Percentiles rank a stretch among this genome's conserved stretches.
Conservation (phyloP, 306 rosid species). For the Urtica urens region DNA sequence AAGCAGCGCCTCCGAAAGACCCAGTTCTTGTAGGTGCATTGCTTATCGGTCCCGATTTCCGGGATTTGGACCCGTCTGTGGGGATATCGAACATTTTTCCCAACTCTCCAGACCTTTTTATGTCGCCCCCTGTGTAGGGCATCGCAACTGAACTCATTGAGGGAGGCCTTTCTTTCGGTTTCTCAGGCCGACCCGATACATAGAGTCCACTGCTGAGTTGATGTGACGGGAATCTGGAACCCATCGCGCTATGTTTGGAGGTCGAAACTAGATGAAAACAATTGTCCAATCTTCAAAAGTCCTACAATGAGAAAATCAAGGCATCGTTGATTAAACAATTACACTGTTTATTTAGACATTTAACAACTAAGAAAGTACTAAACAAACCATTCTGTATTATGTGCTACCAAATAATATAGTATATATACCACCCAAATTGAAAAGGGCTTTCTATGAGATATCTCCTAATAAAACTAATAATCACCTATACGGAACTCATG, state of each 20-base stretch:
- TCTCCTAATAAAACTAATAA: too few species aligned
- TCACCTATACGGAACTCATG: too few species aligned
- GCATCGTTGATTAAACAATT: neutral
- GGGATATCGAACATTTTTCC: slow-evolving; percentile 97
- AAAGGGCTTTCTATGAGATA: too few species aligned
- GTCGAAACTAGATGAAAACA: slow-evolving; percentile 13
- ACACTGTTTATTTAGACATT: too few species aligned
- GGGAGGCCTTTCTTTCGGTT: slow-evolving; percentile 89
- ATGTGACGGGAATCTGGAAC: slow-evolving; percentile 97
- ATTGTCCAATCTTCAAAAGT: slow-evolving; percentile 10
- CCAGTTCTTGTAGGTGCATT: slow-evolving; percentile 79
- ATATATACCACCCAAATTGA: too few species aligned
- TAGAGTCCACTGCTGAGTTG: slow-evolving; percentile 97
- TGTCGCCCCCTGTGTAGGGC: slow-evolving; percentile 98
- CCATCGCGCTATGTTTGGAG: slow-evolving; percentile 44
- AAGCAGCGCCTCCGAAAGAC: slow-evolving; percentile 84
- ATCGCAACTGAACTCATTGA: slow-evolving; percentile 86
- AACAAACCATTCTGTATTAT: too few species aligned
- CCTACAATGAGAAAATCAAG: slow-evolving; percentile 22
- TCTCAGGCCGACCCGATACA: slow-evolving; percentile 98
- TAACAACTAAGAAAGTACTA: too few species aligned
- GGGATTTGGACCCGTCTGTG: slow-evolving; percentile 76
- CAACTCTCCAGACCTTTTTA: slow-evolving; percentile 85
- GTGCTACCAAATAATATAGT: too few species aligned
- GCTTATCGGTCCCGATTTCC: slow-evolving; percentile 80